Conservation (phyloP, 2,329 filamentous ascomycete species). For the Diaporthe capsici region DNA sequence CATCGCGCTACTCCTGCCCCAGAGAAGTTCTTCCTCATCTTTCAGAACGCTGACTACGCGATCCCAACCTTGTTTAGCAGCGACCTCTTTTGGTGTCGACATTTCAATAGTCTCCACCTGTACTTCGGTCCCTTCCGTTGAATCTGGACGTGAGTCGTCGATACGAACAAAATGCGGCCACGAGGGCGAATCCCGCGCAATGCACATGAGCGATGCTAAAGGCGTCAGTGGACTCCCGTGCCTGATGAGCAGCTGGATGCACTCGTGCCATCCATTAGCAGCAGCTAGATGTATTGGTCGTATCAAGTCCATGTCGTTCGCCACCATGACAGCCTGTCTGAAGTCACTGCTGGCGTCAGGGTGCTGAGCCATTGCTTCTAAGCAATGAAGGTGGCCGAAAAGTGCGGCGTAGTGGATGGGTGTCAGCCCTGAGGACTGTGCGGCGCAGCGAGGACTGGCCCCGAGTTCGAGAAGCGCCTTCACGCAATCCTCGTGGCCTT, state of each 20-base stretch:
- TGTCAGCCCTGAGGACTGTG: background rate
- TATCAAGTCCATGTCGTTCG: background rate
- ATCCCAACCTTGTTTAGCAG: background rate
- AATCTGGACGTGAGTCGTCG: background rate
- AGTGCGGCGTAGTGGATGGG: background rate
- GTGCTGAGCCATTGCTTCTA: background rate
- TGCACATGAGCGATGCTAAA: background rate
- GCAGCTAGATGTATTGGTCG: background rate
- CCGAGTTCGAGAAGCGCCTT: background rate
- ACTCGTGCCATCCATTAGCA: background rate
- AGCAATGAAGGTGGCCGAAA: background rate
- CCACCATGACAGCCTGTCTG: background rate
- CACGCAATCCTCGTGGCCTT: background rate
- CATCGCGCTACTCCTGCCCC: background rate
- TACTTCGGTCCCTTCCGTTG: background rate
- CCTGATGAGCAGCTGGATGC: background rate
- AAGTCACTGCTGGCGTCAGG: background rate
- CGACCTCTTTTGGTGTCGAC: background rate
- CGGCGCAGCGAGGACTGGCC: background rate
- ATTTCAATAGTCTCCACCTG: background rate
- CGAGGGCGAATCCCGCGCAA: background rate
- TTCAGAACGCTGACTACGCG: background rate
- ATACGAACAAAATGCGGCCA: accelerated
- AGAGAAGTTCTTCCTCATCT: background rate
- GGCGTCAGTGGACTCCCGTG: background rate